These are phyloP conservation scores for Metarhizium anisopliae DNA, from an alignment of 2,329 filamentous ascomycete genomes.

Conservation along the genomic window DNA sequence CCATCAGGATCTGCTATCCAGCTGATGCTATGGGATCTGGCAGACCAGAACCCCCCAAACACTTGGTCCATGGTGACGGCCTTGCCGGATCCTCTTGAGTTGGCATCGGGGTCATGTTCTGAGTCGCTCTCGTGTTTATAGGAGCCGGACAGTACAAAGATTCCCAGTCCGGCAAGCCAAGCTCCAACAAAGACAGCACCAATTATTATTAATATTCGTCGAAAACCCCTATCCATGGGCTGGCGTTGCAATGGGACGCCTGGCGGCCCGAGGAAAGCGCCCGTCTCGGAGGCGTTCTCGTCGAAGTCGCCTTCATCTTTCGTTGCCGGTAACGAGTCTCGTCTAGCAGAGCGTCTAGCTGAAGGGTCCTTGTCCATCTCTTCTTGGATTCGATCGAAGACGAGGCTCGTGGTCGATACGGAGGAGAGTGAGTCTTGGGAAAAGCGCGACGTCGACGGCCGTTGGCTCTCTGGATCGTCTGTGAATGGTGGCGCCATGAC, in stretches of 20 bases:
- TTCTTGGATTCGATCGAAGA: constrained; percentile 69
- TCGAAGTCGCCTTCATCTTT: constrained; percentile 18
- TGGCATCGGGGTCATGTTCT: constrained; percentile 61
- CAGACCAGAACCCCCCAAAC: constrained; percentile 53
- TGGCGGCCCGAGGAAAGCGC: constrained; percentile 38
- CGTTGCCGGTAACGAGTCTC: constrained; percentile 20
- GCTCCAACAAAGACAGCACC: constrained; percentile 52
- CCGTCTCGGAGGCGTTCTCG: constrained; percentile 36
- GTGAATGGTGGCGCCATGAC: constrained; percentile 8
- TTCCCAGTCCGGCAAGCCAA: constrained; percentile 59
- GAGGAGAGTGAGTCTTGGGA: constrained; percentile 59
- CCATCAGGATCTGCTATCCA: constrained; percentile 70
- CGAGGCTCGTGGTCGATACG: constrained; percentile 73
- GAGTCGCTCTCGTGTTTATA: constrained; percentile 55
- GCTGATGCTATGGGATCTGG: constrained; percentile 56
- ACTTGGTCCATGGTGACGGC: constrained; percentile 66
- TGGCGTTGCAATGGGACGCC: constrained; percentile 30
- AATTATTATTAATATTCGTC: constrained; percentile 53
- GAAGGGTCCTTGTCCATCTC: constrained; percentile 26
- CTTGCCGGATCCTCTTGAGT: constrained; percentile 56
- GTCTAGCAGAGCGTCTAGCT: constrained; percentile 10
- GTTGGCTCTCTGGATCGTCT: constrained; percentile 9
- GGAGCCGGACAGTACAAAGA: constrained; percentile 56
- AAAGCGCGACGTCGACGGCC: constrained; percentile 10
- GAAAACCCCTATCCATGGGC: constrained; percentile 57